Percentiles rank a stretch among this genome's conserved stretches.
phyloP scores from a whole-genome alignment of 2,329 filamentous ascomycete genomes.

The Fonsecaea erecta region DNA sequence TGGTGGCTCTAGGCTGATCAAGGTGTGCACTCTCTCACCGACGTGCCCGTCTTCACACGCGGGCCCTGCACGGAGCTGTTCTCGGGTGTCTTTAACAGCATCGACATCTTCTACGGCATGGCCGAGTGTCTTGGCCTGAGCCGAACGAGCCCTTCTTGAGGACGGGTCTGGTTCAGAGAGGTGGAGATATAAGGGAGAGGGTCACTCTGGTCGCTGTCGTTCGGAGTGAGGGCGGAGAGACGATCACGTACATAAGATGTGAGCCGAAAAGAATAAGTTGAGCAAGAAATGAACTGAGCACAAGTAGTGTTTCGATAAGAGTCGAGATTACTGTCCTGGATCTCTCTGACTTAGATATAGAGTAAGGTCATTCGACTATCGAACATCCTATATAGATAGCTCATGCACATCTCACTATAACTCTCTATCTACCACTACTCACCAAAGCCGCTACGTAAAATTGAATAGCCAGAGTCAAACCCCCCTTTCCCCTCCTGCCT shows the following conservation, averaged over 20 bases:
- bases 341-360: background rate
- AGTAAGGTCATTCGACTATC: background rate
- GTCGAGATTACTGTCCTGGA: background rate
- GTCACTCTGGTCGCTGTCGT: background rate
- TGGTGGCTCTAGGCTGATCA: constrained; percentile 53
- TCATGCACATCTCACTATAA: too few relatives aligned
- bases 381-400: background rate
- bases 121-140: constrained; percentile 45
- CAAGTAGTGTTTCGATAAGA: background rate
- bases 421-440: too few relatives aligned
- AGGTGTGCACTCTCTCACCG: constrained; percentile 77
- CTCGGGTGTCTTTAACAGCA: constrained; percentile 53
- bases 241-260: background rate
- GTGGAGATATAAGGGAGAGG: background rate
- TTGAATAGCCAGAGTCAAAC: too few relatives aligned
- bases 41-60: constrained; percentile 77
- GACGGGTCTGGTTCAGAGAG: background rate
- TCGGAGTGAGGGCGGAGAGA: background rate
- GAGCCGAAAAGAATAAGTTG: background rate
- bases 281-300: background rate
- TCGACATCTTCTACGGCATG: constrained; percentile 45
- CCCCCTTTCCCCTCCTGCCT: background rate
- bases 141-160: constrained; percentile 23
- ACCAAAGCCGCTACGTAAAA: too few relatives aligned
- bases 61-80: constrained; percentile 80